Base-by-base conservation (phyloP, 305 asterid genomes). In the Solanum chacoense region DNA sequence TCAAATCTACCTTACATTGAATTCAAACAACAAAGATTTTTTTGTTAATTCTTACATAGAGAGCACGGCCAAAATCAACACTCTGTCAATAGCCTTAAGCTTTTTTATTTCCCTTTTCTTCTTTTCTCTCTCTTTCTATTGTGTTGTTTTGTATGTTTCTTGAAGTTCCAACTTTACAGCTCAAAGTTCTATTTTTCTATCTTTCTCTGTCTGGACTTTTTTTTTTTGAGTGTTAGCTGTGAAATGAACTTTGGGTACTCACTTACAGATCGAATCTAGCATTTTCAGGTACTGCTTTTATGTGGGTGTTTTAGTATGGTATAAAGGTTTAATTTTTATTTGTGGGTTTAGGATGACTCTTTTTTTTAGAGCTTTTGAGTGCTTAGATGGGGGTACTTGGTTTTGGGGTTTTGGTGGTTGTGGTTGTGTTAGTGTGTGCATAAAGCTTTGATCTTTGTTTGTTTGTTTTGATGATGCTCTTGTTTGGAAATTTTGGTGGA, bases 231-330 rank as follows among this genome's bases (percentile, higher is more conserved):
- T 28, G 22, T 77, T 42, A 16, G 65, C 75, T 36, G 78, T 36
- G 88, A 36, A 35, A 24, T 85, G 65, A 69, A 69, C 29, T 34
- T 50, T 74, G 24, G 31, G 45, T n/a, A 38, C 72, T 71, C 72
- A 59, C 69, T 88, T 38, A 45, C 89, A 65, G 89, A 88, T 80
- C 87, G 87, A 88, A 79, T 88, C 89, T 79, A 63, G 35, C 37
- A 69, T 71, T 73, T 80, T 71, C 81, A 79, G 89, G 89, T 88
- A 80, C 65, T 67, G 36, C 38, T 20, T 40, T 87, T 29, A 45
- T 29, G 24, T 34, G 16, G 71, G 71, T 76, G 65, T 87, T 50
- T 65, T 74, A 7, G 29, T 4, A 12, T 55, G 29, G 55, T 76
- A 18, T 76, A 42, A 38, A 38, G 79, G 13, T 71, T 45, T 69